Evolutionary conservation across 306 rosid species (phyloP).

Genomic region (Ziziphus jujuba): DNA sequence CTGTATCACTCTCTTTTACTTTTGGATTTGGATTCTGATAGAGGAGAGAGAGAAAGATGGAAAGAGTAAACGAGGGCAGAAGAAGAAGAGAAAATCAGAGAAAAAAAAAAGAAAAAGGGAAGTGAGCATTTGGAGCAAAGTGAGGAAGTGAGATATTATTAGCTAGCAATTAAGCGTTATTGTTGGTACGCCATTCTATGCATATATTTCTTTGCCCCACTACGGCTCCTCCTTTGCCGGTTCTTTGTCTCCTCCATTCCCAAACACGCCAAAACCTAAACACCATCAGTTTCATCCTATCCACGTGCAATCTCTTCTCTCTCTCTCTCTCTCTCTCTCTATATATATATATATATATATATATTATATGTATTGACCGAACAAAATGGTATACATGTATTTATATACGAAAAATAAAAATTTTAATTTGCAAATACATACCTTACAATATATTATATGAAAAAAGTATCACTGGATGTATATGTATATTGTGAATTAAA

Average conservation of each 20-base stretch:
- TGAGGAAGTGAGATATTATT: not conserved
- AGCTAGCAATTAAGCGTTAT: no score
- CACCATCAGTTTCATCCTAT: not conserved
- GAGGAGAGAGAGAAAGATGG: slow-evolving; percentile 15
- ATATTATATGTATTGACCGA: no score
- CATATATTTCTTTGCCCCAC: slow-evolving; percentile 32
- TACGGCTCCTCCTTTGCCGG: slow-evolving; percentile 70
- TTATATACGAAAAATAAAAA: no score
- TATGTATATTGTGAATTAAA: no score
- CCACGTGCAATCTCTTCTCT: slow-evolving; percentile 15
- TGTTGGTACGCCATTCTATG: slow-evolving; percentile 61
- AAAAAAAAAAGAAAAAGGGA: slow-evolving; percentile 13
- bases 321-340: not conserved
- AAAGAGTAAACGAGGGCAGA: slow-evolving; percentile 33
- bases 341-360: no score
- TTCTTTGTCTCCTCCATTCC: slow-evolving; percentile 60
- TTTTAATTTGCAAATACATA: no score
- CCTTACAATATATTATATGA: no score
- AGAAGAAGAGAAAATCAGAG: not conserved
- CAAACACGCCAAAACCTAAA: slow-evolving; percentile 45
- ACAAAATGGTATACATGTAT: no score
- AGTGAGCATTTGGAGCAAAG: slow-evolving; percentile 15
- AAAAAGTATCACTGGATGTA: no score
- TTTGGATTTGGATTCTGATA: slow-evolving; percentile 22
- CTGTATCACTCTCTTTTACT: slow-evolving; percentile 21